Percentiles rank a stretch among this genome's conserved stretches.
phyloP scores from a whole-genome alignment of 164 flowering plant genomes.

The Vitis vinifera region ASM3070453v1 NC_081808.1:1675001-1675500 shows the following conservation, averaged over 20 bases:
- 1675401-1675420: too few species aligned
- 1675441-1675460: neutral
- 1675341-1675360: too few species aligned
- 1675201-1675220: slow-evolving; percentile 44
- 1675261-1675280: too few species aligned
- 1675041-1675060: too few species aligned
- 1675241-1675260: neutral
- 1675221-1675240: neutral
- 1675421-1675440: neutral
- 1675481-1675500: neutral
- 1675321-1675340: too few species aligned
- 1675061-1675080: neutral
- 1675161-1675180: slow-evolving; percentile 62
- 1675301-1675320: too few species aligned
- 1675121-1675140: slow-evolving; percentile 38
- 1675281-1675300: too few species aligned
- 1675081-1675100: neutral
- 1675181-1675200: slow-evolving; percentile 48
- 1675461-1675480: neutral
- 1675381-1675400: too few species aligned
- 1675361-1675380: too few species aligned
- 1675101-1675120: slow-evolving; percentile 53
- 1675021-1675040: too few species aligned
- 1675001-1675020: too few species aligned
- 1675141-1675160: slow-evolving; percentile 49